These are phyloP conservation scores for Alternaria hordeiaustralica DNA, from an alignment of 2,329 filamentous ascomycete species.

Conservation along the genomic window DNA sequence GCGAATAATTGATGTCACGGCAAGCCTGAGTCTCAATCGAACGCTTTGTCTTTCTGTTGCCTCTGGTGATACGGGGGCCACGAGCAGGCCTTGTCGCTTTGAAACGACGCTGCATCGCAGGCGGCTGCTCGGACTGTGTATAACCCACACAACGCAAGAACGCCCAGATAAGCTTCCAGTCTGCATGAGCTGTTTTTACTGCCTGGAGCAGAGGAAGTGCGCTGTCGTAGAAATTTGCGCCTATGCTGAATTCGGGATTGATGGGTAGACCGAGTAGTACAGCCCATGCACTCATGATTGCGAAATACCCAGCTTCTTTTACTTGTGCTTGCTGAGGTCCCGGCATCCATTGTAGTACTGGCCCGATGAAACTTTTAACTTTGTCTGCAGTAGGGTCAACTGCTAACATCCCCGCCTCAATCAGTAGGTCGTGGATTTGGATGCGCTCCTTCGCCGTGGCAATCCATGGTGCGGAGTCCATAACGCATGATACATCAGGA, in stretches of 20 bases:
- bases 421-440: neutral
- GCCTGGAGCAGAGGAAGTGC: neutral
- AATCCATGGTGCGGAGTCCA: slow-evolving; percentile 8
- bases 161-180: slow-evolving; percentile 24
- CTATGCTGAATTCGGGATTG: slow-evolving; percentile 10
- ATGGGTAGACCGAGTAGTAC: slow-evolving; percentile 17
- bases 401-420: too few species aligned
- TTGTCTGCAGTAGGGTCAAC: neutral
- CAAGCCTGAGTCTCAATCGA: neutral
- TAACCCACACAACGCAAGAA: slow-evolving; percentile 18
- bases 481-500: neutral
- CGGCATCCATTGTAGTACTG: slow-evolving; percentile 1
- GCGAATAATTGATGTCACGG: neutral
- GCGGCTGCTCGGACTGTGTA: neutral
- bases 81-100: neutral
- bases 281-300: slow-evolving; percentile 24
- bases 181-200: slow-evolving; percentile 6
- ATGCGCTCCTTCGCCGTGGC: neutral
- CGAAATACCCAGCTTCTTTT: slow-evolving; percentile 15
- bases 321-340: neutral
- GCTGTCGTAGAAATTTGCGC: neutral
- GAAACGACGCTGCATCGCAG: neutral
- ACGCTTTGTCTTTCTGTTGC: neutral
- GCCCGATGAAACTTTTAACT: neutral
- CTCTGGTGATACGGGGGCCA: neutral